Percentiles rank a stretch among this genome's conserved stretches.
Conservation (phyloP, 768 basidiomycete genomes). For the Trametes maxima region DNA sequence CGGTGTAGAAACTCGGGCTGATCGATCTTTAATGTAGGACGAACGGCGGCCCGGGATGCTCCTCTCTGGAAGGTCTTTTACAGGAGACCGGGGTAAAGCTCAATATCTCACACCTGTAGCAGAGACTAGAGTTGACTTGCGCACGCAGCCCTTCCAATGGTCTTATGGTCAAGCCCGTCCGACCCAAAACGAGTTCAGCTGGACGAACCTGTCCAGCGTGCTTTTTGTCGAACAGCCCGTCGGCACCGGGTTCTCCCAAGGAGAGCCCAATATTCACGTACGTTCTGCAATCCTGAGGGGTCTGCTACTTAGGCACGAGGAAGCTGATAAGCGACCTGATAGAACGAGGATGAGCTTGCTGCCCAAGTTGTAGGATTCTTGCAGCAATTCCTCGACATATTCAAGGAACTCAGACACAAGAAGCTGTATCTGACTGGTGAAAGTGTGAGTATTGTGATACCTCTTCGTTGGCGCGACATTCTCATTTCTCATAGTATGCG, state of each 20-base stretch:
- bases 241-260: slow-evolving; percentile 78
- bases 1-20: neutral
- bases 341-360: slow-evolving; percentile 60
- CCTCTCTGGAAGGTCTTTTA: slow-evolving; percentile 68
- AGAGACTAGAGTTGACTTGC: neutral
- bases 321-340: neutral
- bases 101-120: neutral
- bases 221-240: slow-evolving; percentile 81
- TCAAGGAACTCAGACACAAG: slow-evolving; percentile 71
- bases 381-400: slow-evolving; percentile 75
- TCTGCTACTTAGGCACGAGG: neutral
- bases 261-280: slow-evolving; percentile 56
- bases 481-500: slow-evolving; percentile 53
- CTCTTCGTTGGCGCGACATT: neutral
- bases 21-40: slow-evolving; percentile 47
- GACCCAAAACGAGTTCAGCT: slow-evolving; percentile 66
- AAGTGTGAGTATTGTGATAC: slow-evolving; percentile 56
- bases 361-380: slow-evolving; percentile 62
- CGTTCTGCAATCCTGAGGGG: neutral
- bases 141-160: slow-evolving; percentile 66
- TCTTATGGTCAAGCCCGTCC: slow-evolving; percentile 62
- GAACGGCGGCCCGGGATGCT: slow-evolving; percentile 82
- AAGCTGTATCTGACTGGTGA: slow-evolving; percentile 73
- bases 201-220: slow-evolving; percentile 79
- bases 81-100: slow-evolving; percentile 72